Percentiles rank a stretch among this genome's conserved stretches.
Conservation (phyloP, 140 eudicot species). For the Anethum foeniculum region DNA sequence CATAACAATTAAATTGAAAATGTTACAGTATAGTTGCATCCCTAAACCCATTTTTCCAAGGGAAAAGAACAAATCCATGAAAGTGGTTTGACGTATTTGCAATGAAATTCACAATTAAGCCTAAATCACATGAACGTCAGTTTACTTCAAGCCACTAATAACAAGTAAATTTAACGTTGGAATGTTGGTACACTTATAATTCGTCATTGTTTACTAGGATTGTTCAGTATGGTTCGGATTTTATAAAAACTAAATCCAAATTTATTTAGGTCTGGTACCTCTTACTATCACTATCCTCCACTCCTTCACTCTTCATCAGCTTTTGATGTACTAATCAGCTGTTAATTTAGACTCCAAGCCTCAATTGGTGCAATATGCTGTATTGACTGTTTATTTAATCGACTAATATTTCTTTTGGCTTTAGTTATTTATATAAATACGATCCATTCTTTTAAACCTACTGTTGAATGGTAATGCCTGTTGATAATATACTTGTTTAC, state of each 20-base stretch:
- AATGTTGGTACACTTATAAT: neutral
- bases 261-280: neutral
- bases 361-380: neutral
- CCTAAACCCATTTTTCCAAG: neutral
- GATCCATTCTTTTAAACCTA: neutral
- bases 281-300: neutral
- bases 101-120: neutral
- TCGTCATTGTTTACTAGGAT: neutral
- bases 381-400: neutral
- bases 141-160: neutral
- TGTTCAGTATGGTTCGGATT: neutral
- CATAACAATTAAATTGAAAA: neutral
- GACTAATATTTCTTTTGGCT: neutral
- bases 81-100: neutral
- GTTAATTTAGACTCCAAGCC: neutral
- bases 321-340: neutral
- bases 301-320: neutral
- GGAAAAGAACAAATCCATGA: neutral
- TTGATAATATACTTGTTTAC: neutral
- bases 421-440: neutral
- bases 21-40: neutral
- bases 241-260: neutral
- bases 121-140: neutral
- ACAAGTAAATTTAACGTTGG: neutral
- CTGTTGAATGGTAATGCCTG: neutral